A percentile compares a stretch with the other conserved stretches of the same genome.
phyloP scores from a whole-genome alignment of 805 yeast species.

The Spathaspora girioi region DNA sequence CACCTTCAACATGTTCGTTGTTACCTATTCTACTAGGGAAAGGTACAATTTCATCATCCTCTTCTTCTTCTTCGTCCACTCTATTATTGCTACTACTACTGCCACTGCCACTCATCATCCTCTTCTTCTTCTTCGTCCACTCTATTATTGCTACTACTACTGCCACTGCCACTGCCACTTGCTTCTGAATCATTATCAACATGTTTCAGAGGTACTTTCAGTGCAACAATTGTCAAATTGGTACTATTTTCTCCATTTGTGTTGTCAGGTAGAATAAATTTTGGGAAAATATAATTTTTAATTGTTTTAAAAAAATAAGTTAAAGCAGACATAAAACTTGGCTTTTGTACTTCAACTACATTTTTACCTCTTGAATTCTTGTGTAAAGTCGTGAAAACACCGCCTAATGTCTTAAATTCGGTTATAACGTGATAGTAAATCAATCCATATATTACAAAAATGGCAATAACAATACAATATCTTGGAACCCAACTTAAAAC shows the following conservation, averaged over 20 bases:
- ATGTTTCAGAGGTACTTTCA: constrained; percentile 5
- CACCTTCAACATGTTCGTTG: constrained; percentile 11
- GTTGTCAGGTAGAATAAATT: constrained; percentile 24
- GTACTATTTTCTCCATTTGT: not conserved
- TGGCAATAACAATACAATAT: constrained; percentile 58
- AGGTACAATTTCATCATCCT: constrained; percentile 9
- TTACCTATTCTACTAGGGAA: not conserved
- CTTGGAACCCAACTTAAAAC: constrained; percentile 82
- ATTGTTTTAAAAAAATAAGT: constrained; percentile 22
- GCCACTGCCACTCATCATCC: too few relatives aligned
- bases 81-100: too few relatives aligned
- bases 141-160: constrained; percentile 11
- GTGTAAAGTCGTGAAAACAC: constrained; percentile 36
- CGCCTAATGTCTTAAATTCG: constrained; percentile 56
- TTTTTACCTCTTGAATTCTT: constrained; percentile 6
- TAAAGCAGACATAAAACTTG: constrained; percentile 32
- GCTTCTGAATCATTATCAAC: constrained; percentile 13
- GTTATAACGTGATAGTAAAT: constrained; percentile 69
- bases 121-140: constrained; percentile 18
- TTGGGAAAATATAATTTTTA: constrained; percentile 23
- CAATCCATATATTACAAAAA: constrained; percentile 61
- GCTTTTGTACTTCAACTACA: constrained; percentile 15
- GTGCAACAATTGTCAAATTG: not conserved
- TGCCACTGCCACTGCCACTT: constrained; percentile 22
- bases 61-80: constrained; percentile 18